Evolutionary conservation across 768 basidiomycete genomes (phyloP).

Genomic region (Crucibulum laeve): DNA sequence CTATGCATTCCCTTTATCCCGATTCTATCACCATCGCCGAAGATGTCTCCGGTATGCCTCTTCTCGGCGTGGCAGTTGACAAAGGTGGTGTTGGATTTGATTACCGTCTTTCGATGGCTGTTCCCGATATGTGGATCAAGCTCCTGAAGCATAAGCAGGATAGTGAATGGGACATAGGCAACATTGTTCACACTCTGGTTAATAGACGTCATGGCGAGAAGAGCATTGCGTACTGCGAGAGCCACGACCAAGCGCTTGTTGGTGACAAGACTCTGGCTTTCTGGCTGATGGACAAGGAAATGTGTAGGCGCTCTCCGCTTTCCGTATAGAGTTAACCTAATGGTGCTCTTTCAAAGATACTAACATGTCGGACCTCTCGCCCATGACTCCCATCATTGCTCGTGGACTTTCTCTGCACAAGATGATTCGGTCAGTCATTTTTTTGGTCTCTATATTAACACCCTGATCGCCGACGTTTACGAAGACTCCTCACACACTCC

Average conservation of each 20-base stretch:
- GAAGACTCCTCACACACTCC: slow-evolving; percentile 82
- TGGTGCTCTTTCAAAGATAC: slow-evolving; percentile 51
- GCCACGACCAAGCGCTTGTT: slow-evolving; percentile 96
- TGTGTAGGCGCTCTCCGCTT: slow-evolving; percentile 70
- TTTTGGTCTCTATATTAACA: not conserved
- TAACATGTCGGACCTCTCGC: slow-evolving; percentile 86
- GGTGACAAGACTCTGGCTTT: slow-evolving; percentile 99
- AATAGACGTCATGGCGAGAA: slow-evolving; percentile 89
- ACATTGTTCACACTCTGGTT: slow-evolving; percentile 85
- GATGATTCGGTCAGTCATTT: slow-evolving; percentile 77
- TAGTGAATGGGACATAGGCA: slow-evolving; percentile 81
- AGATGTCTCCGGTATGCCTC: slow-evolving; percentile 98
- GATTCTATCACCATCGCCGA: slow-evolving; percentile 89
- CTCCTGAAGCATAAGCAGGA: slow-evolving; percentile 89
- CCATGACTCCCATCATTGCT: slow-evolving; percentile 80
- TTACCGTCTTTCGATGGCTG: slow-evolving; percentile 96
- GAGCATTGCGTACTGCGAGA: slow-evolving; percentile 91
- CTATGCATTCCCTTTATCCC: slow-evolving; percentile 80
- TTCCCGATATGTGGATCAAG: slow-evolving; percentile 99
- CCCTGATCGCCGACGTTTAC: slow-evolving; percentile 2
- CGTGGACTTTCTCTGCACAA: slow-evolving; percentile 94
- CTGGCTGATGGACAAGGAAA: slow-evolving; percentile 99
- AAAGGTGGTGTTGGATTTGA: slow-evolving; percentile 96
- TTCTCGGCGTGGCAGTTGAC: slow-evolving; percentile 74
- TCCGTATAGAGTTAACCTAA: not conserved